These are phyloP conservation scores for Alliaria petiolata DNA, from an alignment of 345 rosid species.

Conservation along the genomic window DNA sequence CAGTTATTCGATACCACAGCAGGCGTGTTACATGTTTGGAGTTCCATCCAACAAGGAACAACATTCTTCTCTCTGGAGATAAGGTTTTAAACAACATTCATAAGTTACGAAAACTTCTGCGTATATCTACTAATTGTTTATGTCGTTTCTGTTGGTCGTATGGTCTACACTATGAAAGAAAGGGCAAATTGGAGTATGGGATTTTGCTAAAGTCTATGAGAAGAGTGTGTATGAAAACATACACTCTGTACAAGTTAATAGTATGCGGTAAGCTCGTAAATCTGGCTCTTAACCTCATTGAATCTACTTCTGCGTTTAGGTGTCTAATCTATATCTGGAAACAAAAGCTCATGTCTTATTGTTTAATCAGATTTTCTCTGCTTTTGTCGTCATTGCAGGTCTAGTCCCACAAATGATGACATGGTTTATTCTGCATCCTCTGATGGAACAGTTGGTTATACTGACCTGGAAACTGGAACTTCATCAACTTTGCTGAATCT, in stretches of 20 bases:
- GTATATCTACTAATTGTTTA: background rate
- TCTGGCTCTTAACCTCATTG: too few relatives aligned
- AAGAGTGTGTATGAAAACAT: slow-evolving; percentile 78
- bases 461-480: slow-evolving; percentile 88
- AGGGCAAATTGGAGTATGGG: slow-evolving; percentile 99
- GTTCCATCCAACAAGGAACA: slow-evolving; percentile 85
- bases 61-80: slow-evolving; percentile 89
- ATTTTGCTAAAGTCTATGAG: slow-evolving; percentile 80
- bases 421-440: slow-evolving; percentile 80
- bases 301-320: background rate
- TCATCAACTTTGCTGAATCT: slow-evolving; percentile 77
- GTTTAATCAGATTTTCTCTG: background rate
- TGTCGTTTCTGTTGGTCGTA: background rate
- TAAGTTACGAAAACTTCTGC: background rate
- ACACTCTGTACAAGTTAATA: slow-evolving; percentile 82
- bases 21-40: slow-evolving; percentile 92
- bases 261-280: slow-evolving; percentile 53
- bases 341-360: background rate
- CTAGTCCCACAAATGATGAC: slow-evolving; percentile 74
- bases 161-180: slow-evolving; percentile 47
- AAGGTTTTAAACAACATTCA: slow-evolving; percentile 47
- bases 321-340: too few relatives aligned
- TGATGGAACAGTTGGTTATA: slow-evolving; percentile 91
- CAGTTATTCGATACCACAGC: slow-evolving; percentile 89
- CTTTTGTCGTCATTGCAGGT: slow-evolving; percentile 40